A percentile compares a stretch with the other conserved stretches of the same genome.
phyloP scores from a whole-genome alignment of 2,329 filamentous ascomycete species.

The Rosellinia necatrix region DNA sequence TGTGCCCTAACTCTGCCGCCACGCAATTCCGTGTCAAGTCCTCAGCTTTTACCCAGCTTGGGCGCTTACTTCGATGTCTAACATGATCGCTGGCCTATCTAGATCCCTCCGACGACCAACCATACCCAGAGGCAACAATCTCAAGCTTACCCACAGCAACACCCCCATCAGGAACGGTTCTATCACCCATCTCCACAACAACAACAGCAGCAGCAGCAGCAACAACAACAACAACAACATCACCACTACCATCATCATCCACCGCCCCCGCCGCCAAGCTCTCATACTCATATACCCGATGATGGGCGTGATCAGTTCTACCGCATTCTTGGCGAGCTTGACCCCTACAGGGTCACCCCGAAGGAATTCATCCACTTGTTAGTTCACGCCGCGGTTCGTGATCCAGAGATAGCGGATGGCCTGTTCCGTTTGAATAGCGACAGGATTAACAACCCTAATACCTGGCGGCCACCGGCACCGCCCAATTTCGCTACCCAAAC shows the following conservation, averaged over 20 bases:
- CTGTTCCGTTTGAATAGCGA: conserved; percentile 23
- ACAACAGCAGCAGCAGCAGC: background rate
- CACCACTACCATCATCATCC: background rate
- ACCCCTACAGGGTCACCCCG: conserved; percentile 26
- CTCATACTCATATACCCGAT: background rate
- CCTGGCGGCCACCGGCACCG: conserved; percentile 23
- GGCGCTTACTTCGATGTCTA: too few relatives aligned
- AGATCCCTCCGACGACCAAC: too few relatives aligned
- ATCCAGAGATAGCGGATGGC: conserved; percentile 23
- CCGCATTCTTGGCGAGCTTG: conserved; percentile 25
- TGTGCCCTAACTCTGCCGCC: too few relatives aligned
- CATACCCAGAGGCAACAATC: background rate
- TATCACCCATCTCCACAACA: too few relatives aligned
- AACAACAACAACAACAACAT: background rate
- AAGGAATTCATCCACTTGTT: conserved; percentile 32
- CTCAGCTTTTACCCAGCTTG: too few relatives aligned
- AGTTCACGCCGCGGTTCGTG: conserved; percentile 27
- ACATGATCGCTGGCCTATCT: too few relatives aligned
- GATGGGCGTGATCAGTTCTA: conserved; percentile 21
- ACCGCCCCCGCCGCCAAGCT: background rate
- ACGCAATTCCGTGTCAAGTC: too few relatives aligned
- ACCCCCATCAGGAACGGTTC: background rate
- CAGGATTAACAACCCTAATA: conserved; percentile 18
- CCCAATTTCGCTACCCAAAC: background rate
- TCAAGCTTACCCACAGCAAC: background rate